These are phyloP conservation scores for Mucor piriformis DNA, from an alignment of 371 early-diverging fungal species.

Conservation along the genomic window DNA sequence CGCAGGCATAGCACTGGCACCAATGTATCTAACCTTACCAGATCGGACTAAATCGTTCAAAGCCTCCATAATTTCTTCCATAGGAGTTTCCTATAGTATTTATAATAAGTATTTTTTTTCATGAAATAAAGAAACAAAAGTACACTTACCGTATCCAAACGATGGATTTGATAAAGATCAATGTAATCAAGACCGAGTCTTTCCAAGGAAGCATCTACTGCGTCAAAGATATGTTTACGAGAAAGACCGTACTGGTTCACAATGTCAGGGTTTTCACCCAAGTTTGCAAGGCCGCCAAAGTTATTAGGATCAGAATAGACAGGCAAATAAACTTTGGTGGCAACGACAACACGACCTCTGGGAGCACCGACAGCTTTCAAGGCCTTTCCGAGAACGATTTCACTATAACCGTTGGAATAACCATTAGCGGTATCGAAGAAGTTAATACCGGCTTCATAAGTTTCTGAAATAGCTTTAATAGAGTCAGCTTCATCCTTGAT, in stretches of 20 bases:
- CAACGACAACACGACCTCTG: constrained; percentile 42
- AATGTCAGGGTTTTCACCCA: not conserved
- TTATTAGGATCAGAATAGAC: not conserved
- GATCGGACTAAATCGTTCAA: constrained; percentile 52
- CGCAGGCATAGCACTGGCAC: constrained; percentile 33
- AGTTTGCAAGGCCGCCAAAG: not conserved
- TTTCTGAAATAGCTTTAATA: constrained; percentile 37
- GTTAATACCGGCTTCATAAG: constrained; percentile 52
- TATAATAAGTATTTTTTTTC: too few species aligned
- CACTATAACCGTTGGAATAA: constrained; percentile 44
- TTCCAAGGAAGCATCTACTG: constrained; percentile 55
- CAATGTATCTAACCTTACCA: constrained; percentile 58
- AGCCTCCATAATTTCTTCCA: constrained; percentile 62
- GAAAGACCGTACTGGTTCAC: constrained; percentile 46
- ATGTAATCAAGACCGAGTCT: constrained; percentile 52
- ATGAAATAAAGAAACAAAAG: too few species aligned
- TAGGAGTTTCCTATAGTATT: constrained; percentile 42
- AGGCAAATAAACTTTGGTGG: constrained; percentile 39
- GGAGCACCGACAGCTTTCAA: constrained; percentile 39
- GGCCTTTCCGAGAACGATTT: constrained; percentile 42
- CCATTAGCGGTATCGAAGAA: constrained; percentile 42
- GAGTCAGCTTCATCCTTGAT: constrained; percentile 41
- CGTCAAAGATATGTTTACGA: constrained; percentile 59
- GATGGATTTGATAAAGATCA: constrained; percentile 36
- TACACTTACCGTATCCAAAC: constrained; percentile 37